A percentile compares a stretch with the other conserved stretches of the same genome.
phyloP scores from a whole-genome alignment of 202 grass and related monocot genomes.

The Carex sylvatica region DNA sequence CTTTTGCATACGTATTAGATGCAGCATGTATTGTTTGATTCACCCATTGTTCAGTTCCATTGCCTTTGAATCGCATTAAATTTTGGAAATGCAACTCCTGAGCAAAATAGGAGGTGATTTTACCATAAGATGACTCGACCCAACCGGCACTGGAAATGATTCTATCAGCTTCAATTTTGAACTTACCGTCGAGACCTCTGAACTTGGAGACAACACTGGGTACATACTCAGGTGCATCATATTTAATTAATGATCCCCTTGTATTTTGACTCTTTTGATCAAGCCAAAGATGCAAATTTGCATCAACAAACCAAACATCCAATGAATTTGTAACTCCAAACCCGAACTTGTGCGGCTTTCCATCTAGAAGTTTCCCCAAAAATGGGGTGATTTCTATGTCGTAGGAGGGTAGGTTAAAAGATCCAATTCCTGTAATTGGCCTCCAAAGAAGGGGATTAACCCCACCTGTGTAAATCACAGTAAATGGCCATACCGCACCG shows the following conservation, averaged over 20 bases:
- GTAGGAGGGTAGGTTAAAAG: conserved; percentile 72
- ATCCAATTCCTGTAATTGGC: conserved; percentile 76
- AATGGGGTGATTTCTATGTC: conserved; percentile 89
- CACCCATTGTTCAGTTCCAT: conserved; percentile 50
- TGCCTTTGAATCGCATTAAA: conserved; percentile 49
- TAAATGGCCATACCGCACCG: conserved; percentile 71
- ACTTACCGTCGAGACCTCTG: conserved; percentile 55
- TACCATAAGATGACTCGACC: conserved; percentile 69
- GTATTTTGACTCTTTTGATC: conserved; percentile 42
- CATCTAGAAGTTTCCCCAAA: conserved; percentile 56
- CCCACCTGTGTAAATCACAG: conserved; percentile 76
- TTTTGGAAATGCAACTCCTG: conserved; percentile 50
- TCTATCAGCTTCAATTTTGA: conserved; percentile 44
- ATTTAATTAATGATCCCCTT: conserved; percentile 39
- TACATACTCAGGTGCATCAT: conserved; percentile 47
- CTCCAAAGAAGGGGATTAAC: conserved; percentile 82
- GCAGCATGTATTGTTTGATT: conserved; percentile 56
- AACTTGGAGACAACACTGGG: conserved; percentile 36
- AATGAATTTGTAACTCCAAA: conserved; percentile 65
- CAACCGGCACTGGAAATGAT: conserved; percentile 60
- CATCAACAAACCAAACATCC: conserved; percentile 65
- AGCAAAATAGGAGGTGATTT: conserved; percentile 64
- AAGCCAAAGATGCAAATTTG: conserved; percentile 87
- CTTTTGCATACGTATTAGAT: conserved; percentile 26
- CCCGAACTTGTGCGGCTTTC: conserved; percentile 53